These are phyloP conservation scores for Morella rubra DNA, from an alignment of 306 rosid species.

Conservation along the genomic window DNA sequence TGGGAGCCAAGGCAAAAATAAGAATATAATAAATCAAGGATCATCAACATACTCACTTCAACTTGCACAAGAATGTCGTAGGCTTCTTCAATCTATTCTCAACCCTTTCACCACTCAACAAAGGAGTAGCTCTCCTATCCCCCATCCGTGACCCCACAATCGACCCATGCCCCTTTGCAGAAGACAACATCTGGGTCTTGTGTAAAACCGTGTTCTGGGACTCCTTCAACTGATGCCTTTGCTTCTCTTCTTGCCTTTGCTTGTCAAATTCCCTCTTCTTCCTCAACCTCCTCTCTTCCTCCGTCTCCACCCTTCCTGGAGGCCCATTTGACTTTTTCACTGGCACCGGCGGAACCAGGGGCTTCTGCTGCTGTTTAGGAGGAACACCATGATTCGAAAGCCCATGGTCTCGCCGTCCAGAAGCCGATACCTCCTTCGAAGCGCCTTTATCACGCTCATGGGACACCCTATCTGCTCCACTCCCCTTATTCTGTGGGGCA, in stretches of 20 bases:
- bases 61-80: constrained; percentile 95
- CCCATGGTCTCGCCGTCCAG: constrained; percentile 64
- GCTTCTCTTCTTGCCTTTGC: constrained; percentile 85
- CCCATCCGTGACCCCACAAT: constrained; percentile 87
- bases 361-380: constrained; percentile 66
- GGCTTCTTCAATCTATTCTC: constrained; percentile 98
- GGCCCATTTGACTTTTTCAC: constrained; percentile 56
- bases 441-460: constrained; percentile 48
- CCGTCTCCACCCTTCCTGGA: constrained; percentile 68
- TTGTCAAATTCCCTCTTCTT: constrained; percentile 88
- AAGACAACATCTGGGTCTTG: constrained; percentile 64
- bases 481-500: constrained; percentile 35
- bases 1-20: neutral
- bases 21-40: constrained; percentile 23
- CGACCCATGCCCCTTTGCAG: constrained; percentile 86
- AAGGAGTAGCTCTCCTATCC: constrained; percentile 68
- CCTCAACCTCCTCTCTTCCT: constrained; percentile 76
- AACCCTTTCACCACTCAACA: constrained; percentile 78
- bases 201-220: constrained; percentile 71
- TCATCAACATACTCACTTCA: constrained; percentile 70
- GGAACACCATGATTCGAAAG: constrained; percentile 48
- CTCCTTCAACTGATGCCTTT: constrained; percentile 83
- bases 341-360: constrained; percentile 43
- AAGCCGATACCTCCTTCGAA: constrained; percentile 46
- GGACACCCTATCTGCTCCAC: constrained; percentile 43